These are phyloP conservation scores for Brettanomyces bruxellensis DNA, from an alignment of 805 yeast genomes.

Conservation along the genomic window DNA sequence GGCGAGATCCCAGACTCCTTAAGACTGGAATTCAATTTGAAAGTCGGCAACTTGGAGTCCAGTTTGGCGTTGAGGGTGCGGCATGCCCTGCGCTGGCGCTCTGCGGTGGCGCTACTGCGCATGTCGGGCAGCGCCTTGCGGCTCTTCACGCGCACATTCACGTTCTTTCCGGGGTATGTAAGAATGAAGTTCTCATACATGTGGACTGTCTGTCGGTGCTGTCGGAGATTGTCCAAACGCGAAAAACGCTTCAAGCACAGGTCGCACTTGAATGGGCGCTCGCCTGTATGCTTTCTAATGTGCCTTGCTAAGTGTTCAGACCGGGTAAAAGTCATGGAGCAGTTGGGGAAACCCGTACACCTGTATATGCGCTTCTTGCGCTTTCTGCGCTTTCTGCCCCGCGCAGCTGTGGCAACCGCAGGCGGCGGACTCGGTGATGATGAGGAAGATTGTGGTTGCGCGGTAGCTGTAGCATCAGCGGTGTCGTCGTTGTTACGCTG, in stretches of 20 bases:
- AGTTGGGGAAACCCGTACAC: slow-evolving; percentile 80
- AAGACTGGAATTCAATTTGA: too few species aligned
- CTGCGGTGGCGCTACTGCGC: not conserved
- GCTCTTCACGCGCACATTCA: slow-evolving; percentile 19
- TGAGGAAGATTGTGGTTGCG: too few species aligned
- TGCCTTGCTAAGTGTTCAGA: slow-evolving; percentile 91
- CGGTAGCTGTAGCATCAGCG: too few species aligned
- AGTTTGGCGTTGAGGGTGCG: slow-evolving; percentile 1
- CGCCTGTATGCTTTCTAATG: slow-evolving; percentile 90
- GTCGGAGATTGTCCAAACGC: slow-evolving; percentile 80
- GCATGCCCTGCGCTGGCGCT: not conserved
- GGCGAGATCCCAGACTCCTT: not conserved
- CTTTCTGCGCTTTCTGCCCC: not conserved
- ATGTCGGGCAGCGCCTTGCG: not conserved
- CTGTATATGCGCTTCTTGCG: slow-evolving; percentile 61
- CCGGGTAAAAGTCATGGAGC: slow-evolving; percentile 82
- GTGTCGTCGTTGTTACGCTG: too few species aligned
- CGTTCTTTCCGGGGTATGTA: slow-evolving; percentile 25
- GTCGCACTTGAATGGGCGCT: slow-evolving; percentile 83
- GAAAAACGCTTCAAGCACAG: slow-evolving; percentile 74
- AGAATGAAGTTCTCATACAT: slow-evolving; percentile 36
- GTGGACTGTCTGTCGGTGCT: slow-evolving; percentile 83
- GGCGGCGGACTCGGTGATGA: too few species aligned
- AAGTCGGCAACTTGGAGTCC: too few species aligned
- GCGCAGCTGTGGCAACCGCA: too few species aligned